Percentiles rank a stretch among this genome's conserved stretches.
Conservation (phyloP, 805 yeast species). For the Ogataea siamensis region DNA sequence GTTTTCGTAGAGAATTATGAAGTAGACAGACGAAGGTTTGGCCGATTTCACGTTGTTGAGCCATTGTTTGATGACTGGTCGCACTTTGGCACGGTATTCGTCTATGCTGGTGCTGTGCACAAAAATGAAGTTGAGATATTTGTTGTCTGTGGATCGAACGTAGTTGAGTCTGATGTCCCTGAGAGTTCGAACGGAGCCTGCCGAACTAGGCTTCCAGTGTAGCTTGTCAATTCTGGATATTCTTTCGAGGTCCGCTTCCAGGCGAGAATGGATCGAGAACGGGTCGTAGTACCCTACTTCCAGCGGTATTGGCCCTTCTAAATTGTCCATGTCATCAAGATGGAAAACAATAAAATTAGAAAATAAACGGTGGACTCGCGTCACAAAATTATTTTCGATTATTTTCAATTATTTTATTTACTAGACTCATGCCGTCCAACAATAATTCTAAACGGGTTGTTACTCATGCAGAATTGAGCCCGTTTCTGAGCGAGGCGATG, state of each 20-base stretch:
- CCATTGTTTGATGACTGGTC: slow-evolving; percentile 87
- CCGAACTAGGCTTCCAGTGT: slow-evolving; percentile 59
- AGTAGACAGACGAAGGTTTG: slow-evolving; percentile 53
- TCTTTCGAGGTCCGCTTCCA: slow-evolving; percentile 42
- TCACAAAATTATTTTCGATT: not conserved
- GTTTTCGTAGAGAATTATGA: slow-evolving; percentile 50
- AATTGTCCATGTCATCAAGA: slow-evolving; percentile 7
- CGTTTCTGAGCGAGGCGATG: slow-evolving; percentile 26
- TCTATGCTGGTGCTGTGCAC: slow-evolving; percentile 67
- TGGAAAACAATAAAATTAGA: not conserved
- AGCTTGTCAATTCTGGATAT: slow-evolving; percentile 60
- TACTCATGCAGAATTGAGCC: slow-evolving; percentile 19
- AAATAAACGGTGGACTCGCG: slow-evolving; percentile 8
- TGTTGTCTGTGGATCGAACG: slow-evolving; percentile 44
- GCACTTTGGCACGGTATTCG: slow-evolving; percentile 69
- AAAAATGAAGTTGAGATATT: slow-evolving; percentile 63
- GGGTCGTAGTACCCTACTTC: slow-evolving; percentile 73
- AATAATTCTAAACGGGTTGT: slow-evolving; percentile 12
- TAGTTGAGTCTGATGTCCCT: slow-evolving; percentile 54
- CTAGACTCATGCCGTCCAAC: slow-evolving; percentile 3
- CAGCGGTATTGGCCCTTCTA: slow-evolving; percentile 18
- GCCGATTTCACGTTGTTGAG: slow-evolving; percentile 42
- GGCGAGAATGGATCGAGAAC: slow-evolving; percentile 49
- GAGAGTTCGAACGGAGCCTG: slow-evolving; percentile 61
- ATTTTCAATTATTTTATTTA: not conserved